A percentile compares a stretch with the other conserved stretches of the same genome.
Conservation (phyloP, 2,329 filamentous ascomycete species). For the Harringtonia lauricola region DNA sequence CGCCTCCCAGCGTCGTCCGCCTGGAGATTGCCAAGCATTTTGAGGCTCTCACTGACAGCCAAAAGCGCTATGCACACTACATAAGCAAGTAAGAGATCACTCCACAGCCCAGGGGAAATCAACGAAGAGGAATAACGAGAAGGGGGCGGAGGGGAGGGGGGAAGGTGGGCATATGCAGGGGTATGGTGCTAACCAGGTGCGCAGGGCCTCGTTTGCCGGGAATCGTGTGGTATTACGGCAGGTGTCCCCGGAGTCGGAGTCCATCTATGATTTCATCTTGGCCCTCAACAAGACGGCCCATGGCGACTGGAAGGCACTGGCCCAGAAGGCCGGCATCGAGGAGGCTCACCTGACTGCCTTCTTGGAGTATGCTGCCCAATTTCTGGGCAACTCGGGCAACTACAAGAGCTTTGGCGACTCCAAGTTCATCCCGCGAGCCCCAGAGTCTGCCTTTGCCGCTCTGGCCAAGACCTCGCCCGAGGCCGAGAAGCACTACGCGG, state of each 20-base stretch:
- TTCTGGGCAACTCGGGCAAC: constrained; percentile 71
- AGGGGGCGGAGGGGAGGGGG: too few relatives aligned
- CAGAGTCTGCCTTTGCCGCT: constrained; percentile 50
- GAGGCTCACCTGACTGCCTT: constrained; percentile 56
- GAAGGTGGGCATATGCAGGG: too few relatives aligned
- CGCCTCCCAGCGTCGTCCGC: constrained; percentile 76
- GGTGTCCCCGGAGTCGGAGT: constrained; percentile 69
- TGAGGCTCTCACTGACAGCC: constrained; percentile 58
- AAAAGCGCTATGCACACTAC: constrained; percentile 87
- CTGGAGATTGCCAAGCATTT: constrained; percentile 92
- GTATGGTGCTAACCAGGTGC: background rate
- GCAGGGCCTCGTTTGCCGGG: constrained; percentile 64
- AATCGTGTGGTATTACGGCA: constrained; percentile 71
- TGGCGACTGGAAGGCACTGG: constrained; percentile 62
- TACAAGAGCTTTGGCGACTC: constrained; percentile 82
- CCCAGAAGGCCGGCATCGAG: constrained; percentile 51
- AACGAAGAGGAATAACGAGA: too few relatives aligned
- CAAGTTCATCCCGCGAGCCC: constrained; percentile 69
- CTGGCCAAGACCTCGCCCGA: constrained; percentile 51
- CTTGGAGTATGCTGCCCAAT: constrained; percentile 67
- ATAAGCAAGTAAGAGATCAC: constrained; percentile 55
- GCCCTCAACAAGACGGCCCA: constrained; percentile 53
- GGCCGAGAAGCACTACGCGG: constrained; percentile 52
- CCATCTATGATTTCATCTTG: constrained; percentile 72
- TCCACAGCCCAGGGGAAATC: background rate